Conservation (phyloP, 371 early-diverging fungal genomes). For the Actinomucor elegans region DNA sequence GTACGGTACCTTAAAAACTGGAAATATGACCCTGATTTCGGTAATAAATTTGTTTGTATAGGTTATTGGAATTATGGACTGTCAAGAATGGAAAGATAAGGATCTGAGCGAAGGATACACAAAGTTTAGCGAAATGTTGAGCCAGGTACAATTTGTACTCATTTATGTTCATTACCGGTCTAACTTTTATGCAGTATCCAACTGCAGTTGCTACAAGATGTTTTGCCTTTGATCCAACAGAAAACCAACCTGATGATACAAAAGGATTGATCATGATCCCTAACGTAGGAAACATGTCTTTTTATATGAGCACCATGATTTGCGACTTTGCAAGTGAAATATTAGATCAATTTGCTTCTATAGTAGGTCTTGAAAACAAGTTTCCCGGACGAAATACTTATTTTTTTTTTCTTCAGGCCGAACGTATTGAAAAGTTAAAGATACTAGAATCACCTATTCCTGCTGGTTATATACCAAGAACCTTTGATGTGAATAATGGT, state of each 20-base stretch:
- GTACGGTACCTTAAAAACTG: slow-evolving; percentile 36
- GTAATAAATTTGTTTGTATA: slow-evolving; percentile 3
- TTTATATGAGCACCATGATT: slow-evolving; percentile 78
- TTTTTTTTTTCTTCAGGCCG: slow-evolving; percentile 20
- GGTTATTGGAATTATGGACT: slow-evolving; percentile 86
- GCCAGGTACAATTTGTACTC: background rate
- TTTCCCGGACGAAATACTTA: no score
- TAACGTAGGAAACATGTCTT: slow-evolving; percentile 76
- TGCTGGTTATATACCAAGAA: slow-evolving; percentile 6
- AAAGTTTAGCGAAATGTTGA: slow-evolving; percentile 48
- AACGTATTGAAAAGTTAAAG: slow-evolving; percentile 31
- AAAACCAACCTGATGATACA: slow-evolving; percentile 73
- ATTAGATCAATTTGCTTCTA: slow-evolving; percentile 43
- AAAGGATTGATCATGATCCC: slow-evolving; percentile 80
- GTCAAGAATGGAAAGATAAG: slow-evolving; percentile 68
- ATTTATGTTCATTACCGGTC: background rate
- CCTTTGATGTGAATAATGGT: background rate
- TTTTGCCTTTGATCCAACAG: slow-evolving; percentile 83
- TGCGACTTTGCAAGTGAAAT: slow-evolving; percentile 73
- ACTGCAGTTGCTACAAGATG: slow-evolving; percentile 72
- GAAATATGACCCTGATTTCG: background rate
- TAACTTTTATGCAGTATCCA: slow-evolving; percentile 56
- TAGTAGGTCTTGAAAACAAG: slow-evolving; percentile 37
- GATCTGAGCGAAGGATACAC: slow-evolving; percentile 64
- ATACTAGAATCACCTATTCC: slow-evolving; percentile 36